Conservation (phyloP, 2,329 filamentous ascomycete species). For the Penicillium aurantiogriseum region DNA sequence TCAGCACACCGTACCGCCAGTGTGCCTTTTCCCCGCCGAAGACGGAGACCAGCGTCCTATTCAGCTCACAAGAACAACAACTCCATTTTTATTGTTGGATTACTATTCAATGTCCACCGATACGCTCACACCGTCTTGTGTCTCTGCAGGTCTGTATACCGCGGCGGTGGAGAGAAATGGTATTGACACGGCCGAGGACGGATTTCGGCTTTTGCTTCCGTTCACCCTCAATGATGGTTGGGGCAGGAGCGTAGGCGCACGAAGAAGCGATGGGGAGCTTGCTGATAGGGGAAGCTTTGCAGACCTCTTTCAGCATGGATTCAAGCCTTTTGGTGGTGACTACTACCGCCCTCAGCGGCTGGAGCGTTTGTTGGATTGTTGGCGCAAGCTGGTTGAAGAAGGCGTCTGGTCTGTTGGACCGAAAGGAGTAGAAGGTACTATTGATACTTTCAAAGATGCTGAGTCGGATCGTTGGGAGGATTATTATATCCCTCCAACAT, state of each 20-base stretch:
- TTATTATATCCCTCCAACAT: slow-evolving; percentile 17
- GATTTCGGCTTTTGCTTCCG: too few relatives aligned
- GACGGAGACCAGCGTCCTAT: too few relatives aligned
- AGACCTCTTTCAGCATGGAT: slow-evolving; percentile 37
- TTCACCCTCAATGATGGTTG: too few relatives aligned
- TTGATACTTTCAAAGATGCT: slow-evolving; percentile 30
- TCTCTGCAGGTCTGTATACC: too few relatives aligned
- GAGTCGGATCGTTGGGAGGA: slow-evolving; percentile 16
- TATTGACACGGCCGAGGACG: too few relatives aligned
- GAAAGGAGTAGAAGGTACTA: slow-evolving; percentile 28
- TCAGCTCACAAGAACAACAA: too few relatives aligned
- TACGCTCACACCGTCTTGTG: too few relatives aligned
- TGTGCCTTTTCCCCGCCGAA: too few relatives aligned
- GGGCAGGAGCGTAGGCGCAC: background rate
- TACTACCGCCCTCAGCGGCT: slow-evolving; percentile 25
- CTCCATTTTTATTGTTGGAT: too few relatives aligned
- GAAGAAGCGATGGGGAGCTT: slow-evolving; percentile 28
- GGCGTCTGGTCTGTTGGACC: slow-evolving; percentile 28
- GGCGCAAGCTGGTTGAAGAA: slow-evolving; percentile 26
- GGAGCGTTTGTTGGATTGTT: slow-evolving; percentile 27
- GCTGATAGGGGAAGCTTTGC: slow-evolving; percentile 15
- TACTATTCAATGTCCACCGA: too few relatives aligned
- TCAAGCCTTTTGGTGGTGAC: slow-evolving; percentile 35
- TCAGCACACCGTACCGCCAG: too few relatives aligned
- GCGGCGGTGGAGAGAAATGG: too few relatives aligned